A percentile compares a stretch with the other conserved stretches of the same genome.
Conservation (phyloP, 1,284 basidiomycete genomes). For the Austropuccinia psidii region DNA sequence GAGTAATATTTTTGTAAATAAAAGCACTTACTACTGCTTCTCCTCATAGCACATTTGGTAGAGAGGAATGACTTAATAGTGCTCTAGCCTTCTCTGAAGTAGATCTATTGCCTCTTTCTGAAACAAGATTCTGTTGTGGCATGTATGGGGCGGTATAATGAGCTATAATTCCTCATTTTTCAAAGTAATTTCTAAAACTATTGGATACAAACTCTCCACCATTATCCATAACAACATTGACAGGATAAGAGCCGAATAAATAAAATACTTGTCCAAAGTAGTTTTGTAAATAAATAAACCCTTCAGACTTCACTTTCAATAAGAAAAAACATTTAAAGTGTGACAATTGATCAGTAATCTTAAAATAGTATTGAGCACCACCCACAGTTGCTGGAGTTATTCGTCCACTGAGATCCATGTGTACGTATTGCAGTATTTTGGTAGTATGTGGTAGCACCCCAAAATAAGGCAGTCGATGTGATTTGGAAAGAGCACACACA, state of each 20-base stretch:
- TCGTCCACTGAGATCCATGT: not conserved
- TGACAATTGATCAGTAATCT: not conserved
- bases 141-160: constrained; percentile 41
- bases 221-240: no score
- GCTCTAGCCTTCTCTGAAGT: constrained; percentile 42
- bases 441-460: not conserved
- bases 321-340: constrained; percentile 3
- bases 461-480: not conserved
- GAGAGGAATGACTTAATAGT: constrained; percentile 42
- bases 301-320: not conserved
- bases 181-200: no score
- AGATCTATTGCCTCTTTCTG: constrained; percentile 45
- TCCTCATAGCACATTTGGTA: constrained; percentile 47
- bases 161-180: not conserved
- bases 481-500: not conserved
- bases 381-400: not conserved
- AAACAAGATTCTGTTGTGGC: constrained; percentile 46
- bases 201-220: no score
- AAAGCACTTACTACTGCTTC: constrained; percentile 45
- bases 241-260: no score
- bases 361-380: not conserved
- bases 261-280: no score
- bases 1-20: constrained; percentile 46
- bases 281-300: no score
- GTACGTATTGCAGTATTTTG: not conserved